Evolutionary conservation across 306 rosid genomes (phyloP).

Genomic region (Cucumis hystrix): DNA sequence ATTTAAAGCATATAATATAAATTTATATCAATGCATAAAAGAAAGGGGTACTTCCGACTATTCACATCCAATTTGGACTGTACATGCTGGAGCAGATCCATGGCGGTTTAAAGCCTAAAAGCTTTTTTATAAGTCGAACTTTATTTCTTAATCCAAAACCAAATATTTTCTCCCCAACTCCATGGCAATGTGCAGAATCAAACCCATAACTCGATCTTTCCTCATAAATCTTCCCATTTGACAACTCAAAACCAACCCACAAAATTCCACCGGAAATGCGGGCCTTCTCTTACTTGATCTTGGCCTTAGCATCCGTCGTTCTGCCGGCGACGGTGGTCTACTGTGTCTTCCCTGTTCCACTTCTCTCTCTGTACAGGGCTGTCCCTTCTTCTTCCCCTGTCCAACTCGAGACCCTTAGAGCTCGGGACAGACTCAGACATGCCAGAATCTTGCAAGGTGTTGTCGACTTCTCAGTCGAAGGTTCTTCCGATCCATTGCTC

Average conservation of each 20-base stretch:
- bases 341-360: conserved; percentile 23
- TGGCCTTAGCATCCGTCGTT: conserved; percentile 10
- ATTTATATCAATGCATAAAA: background rate
- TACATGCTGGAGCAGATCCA: background rate
- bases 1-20: background rate
- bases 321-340: conserved; percentile 22
- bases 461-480: conserved; percentile 68
- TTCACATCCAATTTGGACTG: background rate
- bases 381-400: conserved; percentile 33
- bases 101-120: background rate
- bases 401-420: conserved; percentile 41
- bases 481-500: conserved; percentile 61
- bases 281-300: conserved; percentile 16
- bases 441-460: conserved; percentile 51
- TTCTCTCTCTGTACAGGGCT: conserved; percentile 51
- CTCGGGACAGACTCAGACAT: conserved; percentile 60
- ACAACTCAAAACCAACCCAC: background rate
- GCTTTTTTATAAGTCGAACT: background rate
- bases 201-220: conserved; percentile 13
- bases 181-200: conserved; percentile 30
- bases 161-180: background rate
- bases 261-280: conserved; percentile 28
- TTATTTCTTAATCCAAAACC: background rate
- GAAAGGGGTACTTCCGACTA: background rate
- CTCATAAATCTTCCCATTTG: conserved; percentile 9